phyloP scores from a whole-genome alignment of 495 filamentous ascomycete genomes.

The Opeltia flavorubescens region DNA sequence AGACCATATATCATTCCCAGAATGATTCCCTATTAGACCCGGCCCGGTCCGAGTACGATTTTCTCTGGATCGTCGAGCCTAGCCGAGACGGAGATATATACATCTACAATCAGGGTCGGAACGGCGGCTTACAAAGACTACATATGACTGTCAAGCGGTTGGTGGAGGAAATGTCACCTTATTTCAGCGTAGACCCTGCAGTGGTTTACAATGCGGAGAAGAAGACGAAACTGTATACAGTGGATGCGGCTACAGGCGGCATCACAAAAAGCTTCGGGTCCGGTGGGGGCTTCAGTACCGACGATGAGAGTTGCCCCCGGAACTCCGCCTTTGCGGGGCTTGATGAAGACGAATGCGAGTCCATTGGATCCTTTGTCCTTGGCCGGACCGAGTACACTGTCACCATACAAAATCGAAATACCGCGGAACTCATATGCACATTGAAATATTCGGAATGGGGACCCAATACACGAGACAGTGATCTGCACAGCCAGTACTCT shows the following conservation, averaged over 20 bases:
- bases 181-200: conserved; percentile 49
- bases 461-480: conserved; percentile 79
- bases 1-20: conserved; percentile 68
- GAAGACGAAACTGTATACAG: conserved; percentile 63
- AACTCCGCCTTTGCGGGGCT: conserved; percentile 43
- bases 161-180: conserved; percentile 52
- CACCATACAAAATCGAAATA: conserved; percentile 60
- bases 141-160: conserved; percentile 68
- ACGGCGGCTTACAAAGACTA: conserved; percentile 46
- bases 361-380: conserved; percentile 57
- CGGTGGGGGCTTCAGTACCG: conserved; percentile 32
- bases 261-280: conserved; percentile 55
- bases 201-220: conserved; percentile 72
- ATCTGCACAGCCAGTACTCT: conserved; percentile 70
- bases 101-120: conserved; percentile 55
- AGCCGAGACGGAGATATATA: conserved; percentile 80
- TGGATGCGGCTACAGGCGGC: conserved; percentile 72
- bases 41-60: conserved; percentile 56
- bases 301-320: conserved; percentile 35
- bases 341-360: conserved; percentile 59
- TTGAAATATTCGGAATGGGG: conserved; percentile 92
- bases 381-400: conserved; percentile 81
- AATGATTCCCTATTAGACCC: conserved; percentile 45
- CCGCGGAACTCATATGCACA: conserved; percentile 68
- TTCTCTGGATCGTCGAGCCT: conserved; percentile 94